Base-by-base conservation (phyloP, 2,329 filamentous ascomycete species). In the Balansia obtecta region DNA sequence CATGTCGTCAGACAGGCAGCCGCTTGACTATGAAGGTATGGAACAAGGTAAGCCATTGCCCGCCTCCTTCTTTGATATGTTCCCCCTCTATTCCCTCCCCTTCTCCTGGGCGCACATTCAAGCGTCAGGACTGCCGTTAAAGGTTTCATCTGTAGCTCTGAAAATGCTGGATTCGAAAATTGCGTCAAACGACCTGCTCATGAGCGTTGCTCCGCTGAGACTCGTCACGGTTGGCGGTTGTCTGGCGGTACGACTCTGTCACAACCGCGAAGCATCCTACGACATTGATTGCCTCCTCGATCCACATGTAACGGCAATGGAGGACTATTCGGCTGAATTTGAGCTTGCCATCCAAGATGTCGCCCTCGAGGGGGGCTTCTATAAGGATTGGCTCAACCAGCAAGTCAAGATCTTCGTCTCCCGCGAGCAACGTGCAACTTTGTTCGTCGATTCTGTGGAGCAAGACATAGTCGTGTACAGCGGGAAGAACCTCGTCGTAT, bases 251-350 rank as follows among this genome's bases (percentile, higher is more conserved):
- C 54, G 55, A 27, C 53, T 59, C 34, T 57, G 59, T 22, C 44
- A 51, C 7, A 56, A 56, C 53, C 53, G 58, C 16, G 33, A 52
- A 16, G 43, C 56, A 15, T 60, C 58, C 10, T 52, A 54, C 12
- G 55, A 60, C 43, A 54, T 62, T 33, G 60, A 62, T 52, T 55
- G 53, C 22, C 46, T 63, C 4, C 53, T 59, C 33, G 58, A 62
- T 45, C 60, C 60, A 3, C 59, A 61, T 48, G 45, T 62, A 6
- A 54, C 58, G 13, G 53, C 57, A 3, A 53, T 51, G 2, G 16
- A 45, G 10, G 53, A 58, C 15, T 62, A 60, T 51, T 46, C 49
- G 8, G 37, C 51, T 8, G 56, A 57, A 12, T 55, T 61, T 20
- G 18, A 40, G 27, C 18, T 20, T n/a, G 54, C 50, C 5, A 45